Percentiles rank a stretch among this genome's conserved stretches.
These are phyloP conservation scores for Amylostereum chailletii DNA, from an alignment of 1,284 basidiomycete species.

Conservation along the genomic window DNA sequence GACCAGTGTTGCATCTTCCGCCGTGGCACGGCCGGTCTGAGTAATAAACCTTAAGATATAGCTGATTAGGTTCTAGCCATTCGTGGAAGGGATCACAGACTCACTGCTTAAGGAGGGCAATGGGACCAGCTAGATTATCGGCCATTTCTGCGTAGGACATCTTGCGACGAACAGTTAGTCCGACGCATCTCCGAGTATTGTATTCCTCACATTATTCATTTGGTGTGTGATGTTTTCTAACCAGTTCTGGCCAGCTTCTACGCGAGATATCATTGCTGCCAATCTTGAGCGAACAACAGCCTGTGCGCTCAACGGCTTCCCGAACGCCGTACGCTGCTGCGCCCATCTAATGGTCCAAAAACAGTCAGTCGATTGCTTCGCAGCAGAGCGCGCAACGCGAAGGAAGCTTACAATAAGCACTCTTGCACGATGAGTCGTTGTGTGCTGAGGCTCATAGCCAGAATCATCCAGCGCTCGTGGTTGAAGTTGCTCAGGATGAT, in stretches of 20 bases:
- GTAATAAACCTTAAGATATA: conserved; percentile 49
- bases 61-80: conserved; percentile 1
- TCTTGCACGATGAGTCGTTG: conserved; percentile 73
- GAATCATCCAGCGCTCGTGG: conserved; percentile 84
- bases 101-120: conserved; percentile 65
- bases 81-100: conserved; percentile 14
- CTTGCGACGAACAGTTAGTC: conserved; percentile 23
- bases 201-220: conserved; percentile 74
- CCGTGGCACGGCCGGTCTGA: conserved; percentile 59
- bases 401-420: conserved; percentile 54
- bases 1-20: conserved; percentile 53
- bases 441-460: conserved; percentile 59
- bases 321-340: conserved; percentile 78
- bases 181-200: conserved; percentile 1
- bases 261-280: conserved; percentile 81
- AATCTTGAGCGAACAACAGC: conserved; percentile 89
- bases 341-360: conserved; percentile 49
- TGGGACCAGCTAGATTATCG: conserved; percentile 62
- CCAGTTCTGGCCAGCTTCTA: conserved; percentile 87
- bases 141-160: conserved; percentile 80
- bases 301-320: conserved; percentile 83
- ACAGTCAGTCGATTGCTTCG: conserved; percentile 1
- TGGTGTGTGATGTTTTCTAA: conserved; percentile 84
- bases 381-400: neutral
- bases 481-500: conserved; percentile 86